Base-by-base conservation (phyloP, 345 rosid genomes). In the Hypericum perforatum region DNA sequence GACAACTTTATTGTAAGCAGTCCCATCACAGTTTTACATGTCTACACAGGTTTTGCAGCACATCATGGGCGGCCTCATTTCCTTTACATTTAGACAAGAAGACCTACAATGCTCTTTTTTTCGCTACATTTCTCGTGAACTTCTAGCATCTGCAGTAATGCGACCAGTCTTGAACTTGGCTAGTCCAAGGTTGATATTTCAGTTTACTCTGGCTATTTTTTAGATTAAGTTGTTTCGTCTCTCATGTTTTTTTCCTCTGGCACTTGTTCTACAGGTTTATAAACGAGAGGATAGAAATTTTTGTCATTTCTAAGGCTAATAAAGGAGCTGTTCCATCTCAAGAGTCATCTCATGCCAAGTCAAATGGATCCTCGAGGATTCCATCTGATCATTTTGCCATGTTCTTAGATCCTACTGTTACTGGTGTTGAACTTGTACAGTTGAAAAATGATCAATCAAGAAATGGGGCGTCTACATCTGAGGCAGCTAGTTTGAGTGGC, bases 371-470 rank as follows among this genome's bases (percentile, higher is more conserved):
- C 68, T 62, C 82, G 41, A 75, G 69, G 55, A 75, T 76, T 51
- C 62, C 90, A 29, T 60, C 78, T 62, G 92, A 94, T 75, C 84
- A 77, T 56, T 89, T 85, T 69, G 70, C 85, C 12, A 74, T 71
- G 65, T 51, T 77, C 68, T 43, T 76, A 59, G 99, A 94, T 74
- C 97, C 97, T 56, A 73, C 94, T 55, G 89, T 53, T 43, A 77
- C 80, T 60, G 97, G 95, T 51, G 97, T 94, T 61, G 99, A 94
- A 71, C 97, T 94, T 65, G 87, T 89, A 65, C 87, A 69, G 53
- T 68, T 94, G 45, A 88, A 80, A 79, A 74, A 65, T 56, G 76
- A 78, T 60, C 78, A 74, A 61, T 51, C 78, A 46, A 72, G 59
- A 70, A 60, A 45, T 52, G 57, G 68, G 60, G 45, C 57, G 37